Evolutionary conservation across 306 rosid genomes (phyloP), one percentile per base, ranked within the genome.

Genomic region (Medicago lupulina): DNA sequence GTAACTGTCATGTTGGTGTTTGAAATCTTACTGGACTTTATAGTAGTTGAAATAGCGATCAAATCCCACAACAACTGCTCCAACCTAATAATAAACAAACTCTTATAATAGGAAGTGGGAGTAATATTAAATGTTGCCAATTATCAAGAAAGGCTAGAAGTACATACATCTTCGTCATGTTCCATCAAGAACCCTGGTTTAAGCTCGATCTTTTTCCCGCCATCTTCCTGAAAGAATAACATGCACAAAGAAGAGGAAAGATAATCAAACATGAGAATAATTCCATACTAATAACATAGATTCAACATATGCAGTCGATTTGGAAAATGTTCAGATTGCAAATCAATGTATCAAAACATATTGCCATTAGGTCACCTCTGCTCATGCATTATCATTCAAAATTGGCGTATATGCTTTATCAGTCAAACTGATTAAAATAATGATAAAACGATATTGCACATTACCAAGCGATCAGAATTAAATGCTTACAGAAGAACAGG

Each of bases 1-100:
- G 18, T 55, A 57, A 43, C 28, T 55, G 13, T 69, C n/a, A 80
- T 70, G 66, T 70, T 81, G 51, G 77, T 53, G 79, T 78, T 67
- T 40, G 78, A 82, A 58, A 79, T 78, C 99, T 92, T 87, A 95
- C 99, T 95, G 99, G 84, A 90, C 57, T 89, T 95, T 95, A 82
- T 90, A 90, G 92, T 95, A 95, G 92, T 95, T 95, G 90, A 95
- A 85, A 81, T 89, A 85, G 77, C 99, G 98, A 88, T 95, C 99
- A 81, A 95, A 95, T 53, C 99, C 99, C 79, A 95, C 99, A 63
- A 95, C 99, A 38, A 95, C 97, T 41, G 99, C 99, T 74, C 98
- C 99, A 75, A 95, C 98, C 99, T 95, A 74, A 65, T 54, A 79
- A 77, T 17, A 34, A 73, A 36, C 72, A 79, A 34, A 79, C 17